phyloP scores from a whole-genome alignment of 2,329 filamentous ascomycete species.

The Cladophialophora exuberans region DNA sequence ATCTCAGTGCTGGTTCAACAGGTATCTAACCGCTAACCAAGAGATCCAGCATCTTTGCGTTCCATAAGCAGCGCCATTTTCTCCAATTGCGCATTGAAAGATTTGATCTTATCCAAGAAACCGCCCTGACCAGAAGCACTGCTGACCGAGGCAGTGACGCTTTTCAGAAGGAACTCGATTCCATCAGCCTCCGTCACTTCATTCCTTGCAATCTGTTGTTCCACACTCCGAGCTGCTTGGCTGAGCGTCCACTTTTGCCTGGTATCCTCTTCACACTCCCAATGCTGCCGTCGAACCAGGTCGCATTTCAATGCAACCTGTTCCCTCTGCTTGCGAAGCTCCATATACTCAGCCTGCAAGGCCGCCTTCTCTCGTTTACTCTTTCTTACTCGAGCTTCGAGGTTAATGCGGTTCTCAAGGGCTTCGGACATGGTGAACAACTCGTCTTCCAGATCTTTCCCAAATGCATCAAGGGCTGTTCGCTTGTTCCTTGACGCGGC shows the following conservation, averaged over 20 bases:
- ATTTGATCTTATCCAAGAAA: constrained; percentile 44
- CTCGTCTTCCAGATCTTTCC: constrained; percentile 51
- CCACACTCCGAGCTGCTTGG: constrained; percentile 44
- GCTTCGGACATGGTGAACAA: constrained; percentile 57
- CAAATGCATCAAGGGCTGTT: constrained; percentile 53
- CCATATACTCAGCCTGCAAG: constrained; percentile 52
- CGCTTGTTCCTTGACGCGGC: constrained; percentile 45
- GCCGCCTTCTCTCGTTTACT: constrained; percentile 50
- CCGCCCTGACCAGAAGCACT: constrained; percentile 45
- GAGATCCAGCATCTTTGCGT: constrained; percentile 6
- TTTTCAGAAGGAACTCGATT: constrained; percentile 48
- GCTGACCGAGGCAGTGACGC: constrained; percentile 46
- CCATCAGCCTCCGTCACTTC: constrained; percentile 37
- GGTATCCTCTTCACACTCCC: constrained; percentile 43
- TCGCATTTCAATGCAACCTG: constrained; percentile 55
- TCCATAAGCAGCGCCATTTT: constrained; percentile 33
- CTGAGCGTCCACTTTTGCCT: constrained; percentile 31
- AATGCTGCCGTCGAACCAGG: constrained; percentile 48
- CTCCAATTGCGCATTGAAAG: constrained; percentile 50
- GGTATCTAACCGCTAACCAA: not conserved
- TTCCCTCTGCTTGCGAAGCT: constrained; percentile 53
- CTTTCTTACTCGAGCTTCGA: constrained; percentile 49
- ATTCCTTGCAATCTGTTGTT: constrained; percentile 45
- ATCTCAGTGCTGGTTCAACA: too few species aligned
- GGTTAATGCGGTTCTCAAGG: constrained; percentile 53